Conservation (phyloP, 2,329 filamentous ascomycete genomes). For the Venturia aucupariae region DNA sequence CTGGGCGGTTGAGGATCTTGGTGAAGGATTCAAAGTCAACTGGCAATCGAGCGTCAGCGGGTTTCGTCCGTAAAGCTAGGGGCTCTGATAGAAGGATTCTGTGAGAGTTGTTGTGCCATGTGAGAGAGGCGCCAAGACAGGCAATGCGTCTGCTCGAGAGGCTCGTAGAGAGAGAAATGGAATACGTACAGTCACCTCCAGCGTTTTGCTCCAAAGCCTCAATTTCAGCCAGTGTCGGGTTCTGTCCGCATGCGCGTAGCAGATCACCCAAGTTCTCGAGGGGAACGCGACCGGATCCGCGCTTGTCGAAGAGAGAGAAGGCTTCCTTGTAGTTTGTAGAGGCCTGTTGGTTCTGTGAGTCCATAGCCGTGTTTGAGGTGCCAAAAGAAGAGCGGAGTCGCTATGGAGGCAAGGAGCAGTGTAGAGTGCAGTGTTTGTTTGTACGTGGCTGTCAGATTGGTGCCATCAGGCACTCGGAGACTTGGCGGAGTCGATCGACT, state of each 20-base stretch:
- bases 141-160: too few species aligned
- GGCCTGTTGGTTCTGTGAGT: slow-evolving; percentile 39
- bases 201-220: slow-evolving; percentile 83
- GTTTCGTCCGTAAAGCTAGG: not conserved
- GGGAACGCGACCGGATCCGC: slow-evolving; percentile 85
- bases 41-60: slow-evolving; percentile 29
- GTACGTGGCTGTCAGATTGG: not conserved
- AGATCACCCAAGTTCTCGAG: slow-evolving; percentile 85
- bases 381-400: not conserved
- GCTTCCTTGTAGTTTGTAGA: slow-evolving; percentile 99
- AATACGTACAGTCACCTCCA: slow-evolving; percentile 76
- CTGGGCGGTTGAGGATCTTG: slow-evolving; percentile 92
- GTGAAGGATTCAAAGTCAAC: slow-evolving; percentile 98
- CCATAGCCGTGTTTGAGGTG: slow-evolving; percentile 5
- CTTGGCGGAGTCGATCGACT: not conserved
- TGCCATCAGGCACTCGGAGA: not conserved
- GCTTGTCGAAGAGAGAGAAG: slow-evolving; percentile 99
- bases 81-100: not conserved
- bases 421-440: not conserved
- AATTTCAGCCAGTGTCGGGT: slow-evolving; percentile 91
- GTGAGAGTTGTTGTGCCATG: not conserved
- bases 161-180: too few species aligned
- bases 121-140: too few species aligned
- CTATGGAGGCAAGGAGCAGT: not conserved
- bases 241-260: slow-evolving; percentile 93